phyloP scores from a whole-genome alignment of 2,329 filamentous ascomycete species.

The Alternaria solani region DNA sequence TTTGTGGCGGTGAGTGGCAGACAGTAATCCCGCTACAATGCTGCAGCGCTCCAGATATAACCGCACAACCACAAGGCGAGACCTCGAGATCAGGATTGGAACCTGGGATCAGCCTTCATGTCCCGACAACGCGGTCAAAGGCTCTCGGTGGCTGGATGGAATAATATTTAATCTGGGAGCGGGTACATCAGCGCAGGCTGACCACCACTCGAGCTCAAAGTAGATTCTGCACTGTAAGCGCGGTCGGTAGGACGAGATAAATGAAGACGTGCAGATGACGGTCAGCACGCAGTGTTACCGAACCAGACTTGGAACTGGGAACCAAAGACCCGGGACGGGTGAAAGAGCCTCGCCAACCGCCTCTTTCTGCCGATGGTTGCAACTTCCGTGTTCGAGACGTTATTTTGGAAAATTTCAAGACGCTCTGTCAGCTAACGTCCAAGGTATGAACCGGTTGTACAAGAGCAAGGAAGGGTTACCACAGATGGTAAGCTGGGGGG shows the following conservation, averaged over 20 bases:
- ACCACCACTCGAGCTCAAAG: constrained; percentile 29
- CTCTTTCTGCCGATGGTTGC: neutral
- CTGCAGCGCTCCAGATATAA: constrained; percentile 11
- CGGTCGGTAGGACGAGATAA: constrained; percentile 22
- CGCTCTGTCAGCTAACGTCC: constrained; percentile 10
- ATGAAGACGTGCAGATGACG: constrained; percentile 39
- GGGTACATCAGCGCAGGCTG: constrained; percentile 32
- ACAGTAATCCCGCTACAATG: neutral
- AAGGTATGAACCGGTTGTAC: neutral
- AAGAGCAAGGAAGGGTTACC: constrained; percentile 7
- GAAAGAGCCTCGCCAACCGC: constrained; percentile 12
- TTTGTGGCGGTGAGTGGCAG: constrained; percentile 20
- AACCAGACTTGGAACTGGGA: constrained; percentile 25
- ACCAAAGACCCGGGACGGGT: constrained; percentile 16
- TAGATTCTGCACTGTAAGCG: constrained; percentile 26
- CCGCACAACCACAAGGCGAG: constrained; percentile 16
- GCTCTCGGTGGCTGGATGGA: constrained; percentile 12
- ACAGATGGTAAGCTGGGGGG: neutral
- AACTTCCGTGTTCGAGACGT: neutral
- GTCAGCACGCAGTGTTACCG: constrained; percentile 42
- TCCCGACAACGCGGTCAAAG: constrained; percentile 19
- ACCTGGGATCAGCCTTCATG: constrained; percentile 18
- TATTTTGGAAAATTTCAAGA: constrained; percentile 16
- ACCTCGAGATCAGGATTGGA: constrained; percentile 17
- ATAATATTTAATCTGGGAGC: constrained; percentile 23